Percentiles rank a stretch among this genome's conserved stretches.
Evolutionary conservation across 192 early-diverging fungal genomes (phyloP).

Genomic region (Backusella tarrabulga): DNA sequence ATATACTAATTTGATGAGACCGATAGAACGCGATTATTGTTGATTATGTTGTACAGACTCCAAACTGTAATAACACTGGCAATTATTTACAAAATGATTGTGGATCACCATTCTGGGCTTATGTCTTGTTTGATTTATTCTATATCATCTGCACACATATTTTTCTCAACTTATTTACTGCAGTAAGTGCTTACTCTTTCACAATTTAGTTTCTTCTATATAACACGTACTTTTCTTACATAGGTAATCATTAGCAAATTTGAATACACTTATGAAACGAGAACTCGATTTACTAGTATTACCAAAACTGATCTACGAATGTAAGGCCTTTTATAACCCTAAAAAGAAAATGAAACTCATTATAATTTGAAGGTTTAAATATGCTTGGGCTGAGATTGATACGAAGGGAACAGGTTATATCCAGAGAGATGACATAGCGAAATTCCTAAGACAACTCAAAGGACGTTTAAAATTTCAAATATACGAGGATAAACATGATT

Average conservation of each 20-base stretch:
- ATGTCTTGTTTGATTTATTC: slow-evolving; percentile 53
- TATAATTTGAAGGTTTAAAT: slow-evolving; percentile 24
- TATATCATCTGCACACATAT: slow-evolving; percentile 62
- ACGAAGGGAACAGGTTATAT: slow-evolving; percentile 30
- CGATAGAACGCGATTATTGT: slow-evolving; percentile 52
- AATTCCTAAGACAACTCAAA: slow-evolving; percentile 10
- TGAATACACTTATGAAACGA: slow-evolving; percentile 34
- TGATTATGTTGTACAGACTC: slow-evolving; percentile 47
- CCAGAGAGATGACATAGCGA: slow-evolving; percentile 26
- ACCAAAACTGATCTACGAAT: slow-evolving; percentile 32
- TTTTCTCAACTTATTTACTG: slow-evolving; percentile 59
- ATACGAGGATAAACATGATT: slow-evolving; percentile 18
- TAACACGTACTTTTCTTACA: not conserved
- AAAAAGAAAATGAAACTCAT: not conserved
- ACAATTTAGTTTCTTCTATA: not conserved
- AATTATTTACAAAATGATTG: slow-evolving; percentile 51
- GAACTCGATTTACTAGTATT: slow-evolving; percentile 33
- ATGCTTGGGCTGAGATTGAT: slow-evolving; percentile 38
- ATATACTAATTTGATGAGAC: not conserved
- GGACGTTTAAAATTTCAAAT: slow-evolving; percentile 29
- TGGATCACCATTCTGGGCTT: slow-evolving; percentile 50
- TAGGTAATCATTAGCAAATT: slow-evolving; percentile 39
- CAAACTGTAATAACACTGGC: slow-evolving; percentile 44
- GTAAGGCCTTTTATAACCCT: slow-evolving; percentile 11
- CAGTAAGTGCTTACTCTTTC: slow-evolving; percentile 31